A percentile compares a stretch with the other conserved stretches of the same genome.
These are phyloP conservation scores for Endoconidiophora polonica DNA, from an alignment of 2,329 filamentous ascomycete genomes.

Conservation along the genomic window DNA sequence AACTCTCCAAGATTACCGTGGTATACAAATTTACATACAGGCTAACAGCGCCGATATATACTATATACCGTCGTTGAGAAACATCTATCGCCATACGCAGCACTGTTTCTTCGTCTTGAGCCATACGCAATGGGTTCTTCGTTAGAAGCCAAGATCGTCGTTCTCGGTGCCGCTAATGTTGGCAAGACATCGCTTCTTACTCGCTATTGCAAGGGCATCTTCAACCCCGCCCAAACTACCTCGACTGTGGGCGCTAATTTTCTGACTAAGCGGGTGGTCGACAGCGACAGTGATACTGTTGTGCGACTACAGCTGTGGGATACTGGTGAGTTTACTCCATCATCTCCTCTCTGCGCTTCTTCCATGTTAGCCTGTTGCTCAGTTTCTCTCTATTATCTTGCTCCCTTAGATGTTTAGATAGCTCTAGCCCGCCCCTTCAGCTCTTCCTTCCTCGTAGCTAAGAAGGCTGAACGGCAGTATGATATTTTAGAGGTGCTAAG, in stretches of 20 bases:
- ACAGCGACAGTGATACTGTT: constrained; percentile 68
- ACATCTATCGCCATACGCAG: not conserved
- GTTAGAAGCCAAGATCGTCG: constrained; percentile 67
- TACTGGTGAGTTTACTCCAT: constrained; percentile 37
- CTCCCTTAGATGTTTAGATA: not conserved
- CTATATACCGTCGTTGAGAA: not conserved
- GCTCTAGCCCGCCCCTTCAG: constrained; percentile 11
- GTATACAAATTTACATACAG: not conserved
- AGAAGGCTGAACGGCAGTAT: not conserved
- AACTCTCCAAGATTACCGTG: too few relatives aligned
- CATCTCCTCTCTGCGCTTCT: constrained; percentile 11
- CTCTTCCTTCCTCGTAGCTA: not conserved
- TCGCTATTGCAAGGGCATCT: constrained; percentile 58
- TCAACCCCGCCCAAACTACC: constrained; percentile 44
- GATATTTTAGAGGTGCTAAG: not conserved
- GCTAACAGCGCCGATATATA: too few relatives aligned
- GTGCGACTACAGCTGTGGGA: constrained; percentile 96
- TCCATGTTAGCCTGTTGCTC: not conserved
- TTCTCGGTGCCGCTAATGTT: constrained; percentile 63
- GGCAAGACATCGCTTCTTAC: constrained; percentile 66
- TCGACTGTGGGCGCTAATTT: constrained; percentile 71
- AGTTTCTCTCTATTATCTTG: not conserved
- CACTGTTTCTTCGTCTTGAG: not conserved
- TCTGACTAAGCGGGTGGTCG: constrained; percentile 62
- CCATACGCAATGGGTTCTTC: constrained; percentile 30